These are phyloP conservation scores for Fusarium anguioides DNA, from an alignment of 2,329 filamentous ascomycete genomes.

Conservation along the genomic window DNA sequence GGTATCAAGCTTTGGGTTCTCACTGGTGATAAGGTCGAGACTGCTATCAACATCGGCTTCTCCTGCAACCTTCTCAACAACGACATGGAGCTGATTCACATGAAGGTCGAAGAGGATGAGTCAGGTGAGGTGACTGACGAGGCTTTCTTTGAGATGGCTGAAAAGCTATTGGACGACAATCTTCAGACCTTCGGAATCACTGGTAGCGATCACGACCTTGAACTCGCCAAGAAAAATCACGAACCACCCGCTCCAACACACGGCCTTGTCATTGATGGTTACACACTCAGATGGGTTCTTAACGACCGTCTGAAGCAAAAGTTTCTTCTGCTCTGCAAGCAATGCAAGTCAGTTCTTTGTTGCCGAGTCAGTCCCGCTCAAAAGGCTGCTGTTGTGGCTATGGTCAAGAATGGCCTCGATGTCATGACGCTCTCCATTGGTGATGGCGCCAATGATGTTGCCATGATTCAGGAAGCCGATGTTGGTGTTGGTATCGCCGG, in stretches of 20 bases:
- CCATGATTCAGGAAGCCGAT: slow-evolving; percentile 97
- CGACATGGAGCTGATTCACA: slow-evolving; percentile 94
- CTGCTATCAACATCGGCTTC: slow-evolving; percentile 99
- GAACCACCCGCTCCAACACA: slow-evolving; percentile 88
- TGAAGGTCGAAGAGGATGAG: slow-evolving; percentile 85
- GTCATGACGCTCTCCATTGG: slow-evolving; percentile 96
- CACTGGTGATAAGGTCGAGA: slow-evolving; percentile 98
- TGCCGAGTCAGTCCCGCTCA: slow-evolving; percentile 97
- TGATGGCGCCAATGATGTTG: slow-evolving; percentile 94
- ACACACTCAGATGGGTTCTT: slow-evolving; percentile 88
- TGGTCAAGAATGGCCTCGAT: slow-evolving; percentile 95
- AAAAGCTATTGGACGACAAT: slow-evolving; percentile 78
- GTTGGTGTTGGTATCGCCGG: slow-evolving; percentile 97
- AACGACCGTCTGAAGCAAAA: slow-evolving; percentile 86
- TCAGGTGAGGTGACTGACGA: slow-evolving; percentile 60
- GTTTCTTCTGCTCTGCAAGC: slow-evolving; percentile 94
- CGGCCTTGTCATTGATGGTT: slow-evolving; percentile 93
- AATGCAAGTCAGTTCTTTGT: slow-evolving; percentile 95
- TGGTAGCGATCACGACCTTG: slow-evolving; percentile 87
- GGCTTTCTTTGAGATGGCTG: slow-evolving; percentile 66
- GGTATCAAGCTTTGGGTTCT: slow-evolving; percentile 99
- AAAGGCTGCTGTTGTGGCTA: slow-evolving; percentile 94
- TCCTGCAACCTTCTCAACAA: slow-evolving; percentile 98
- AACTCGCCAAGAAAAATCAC: slow-evolving; percentile 82
- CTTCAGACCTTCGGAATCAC: slow-evolving; percentile 80